Evolutionary conservation across 768 basidiomycete genomes (phyloP).

Genomic region (Lactifluus volemus): DNA sequence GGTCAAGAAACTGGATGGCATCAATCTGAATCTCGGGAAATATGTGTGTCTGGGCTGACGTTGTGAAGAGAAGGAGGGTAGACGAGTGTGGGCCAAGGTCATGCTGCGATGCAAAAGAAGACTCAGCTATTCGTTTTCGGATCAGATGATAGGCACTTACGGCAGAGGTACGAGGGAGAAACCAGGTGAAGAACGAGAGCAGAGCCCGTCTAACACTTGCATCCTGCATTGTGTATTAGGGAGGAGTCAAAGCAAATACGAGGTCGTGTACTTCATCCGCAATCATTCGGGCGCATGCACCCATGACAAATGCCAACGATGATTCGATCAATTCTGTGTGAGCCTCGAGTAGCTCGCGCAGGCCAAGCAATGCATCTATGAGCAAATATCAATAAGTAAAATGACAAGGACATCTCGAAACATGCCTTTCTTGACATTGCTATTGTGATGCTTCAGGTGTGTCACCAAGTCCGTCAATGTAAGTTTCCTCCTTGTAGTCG

Average conservation of each 20-base stretch:
- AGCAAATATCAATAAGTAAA: neutral
- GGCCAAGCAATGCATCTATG: conserved; percentile 63
- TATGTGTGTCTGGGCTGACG: conserved; percentile 89
- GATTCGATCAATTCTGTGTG: conserved; percentile 48
- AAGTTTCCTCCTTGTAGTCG: conserved; percentile 69
- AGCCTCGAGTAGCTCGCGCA: conserved; percentile 60
- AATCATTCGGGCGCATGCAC: conserved; percentile 59
- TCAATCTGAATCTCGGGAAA: conserved; percentile 93
- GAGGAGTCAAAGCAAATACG: neutral
- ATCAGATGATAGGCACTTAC: conserved; percentile 30
- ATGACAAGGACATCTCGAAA: conserved; percentile 1
- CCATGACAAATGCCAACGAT: conserved; percentile 47
- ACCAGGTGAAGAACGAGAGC: conserved; percentile 61
- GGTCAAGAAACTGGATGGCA: conserved; percentile 69
- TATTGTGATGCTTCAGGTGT: conserved; percentile 78
- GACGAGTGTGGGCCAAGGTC: conserved; percentile 67
- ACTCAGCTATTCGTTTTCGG: neutral
- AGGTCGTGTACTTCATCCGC: conserved; percentile 61
- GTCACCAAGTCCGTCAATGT: conserved; percentile 68
- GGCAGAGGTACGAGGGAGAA: conserved; percentile 51
- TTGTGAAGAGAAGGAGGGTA: conserved; percentile 71
- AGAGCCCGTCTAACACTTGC: conserved; percentile 67
- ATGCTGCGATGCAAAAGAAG: conserved; percentile 35
- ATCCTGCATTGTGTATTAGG: conserved; percentile 43
- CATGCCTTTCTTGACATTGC: conserved; percentile 62